Conservation (phyloP, 495 filamentous ascomycete species). For the Aspergillus affinis region DNA sequence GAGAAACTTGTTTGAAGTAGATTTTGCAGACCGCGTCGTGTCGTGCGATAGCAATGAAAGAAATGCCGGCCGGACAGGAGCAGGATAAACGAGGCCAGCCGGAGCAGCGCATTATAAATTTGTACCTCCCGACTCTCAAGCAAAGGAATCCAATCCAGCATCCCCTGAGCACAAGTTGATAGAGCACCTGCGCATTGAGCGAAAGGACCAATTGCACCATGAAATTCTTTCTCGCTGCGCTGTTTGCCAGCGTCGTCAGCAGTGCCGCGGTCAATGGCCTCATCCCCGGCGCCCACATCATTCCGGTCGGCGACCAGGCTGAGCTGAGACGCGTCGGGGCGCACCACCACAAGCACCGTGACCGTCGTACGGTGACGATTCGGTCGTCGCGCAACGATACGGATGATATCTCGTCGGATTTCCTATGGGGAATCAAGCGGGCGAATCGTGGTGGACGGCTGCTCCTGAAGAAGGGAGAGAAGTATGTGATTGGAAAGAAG, state of each 20-base stretch:
- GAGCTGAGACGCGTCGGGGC: conserved; percentile 29
- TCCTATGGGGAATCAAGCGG: conserved; percentile 48
- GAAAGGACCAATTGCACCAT: conserved; percentile 10
- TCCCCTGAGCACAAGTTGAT: background rate
- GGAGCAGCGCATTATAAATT: background rate
- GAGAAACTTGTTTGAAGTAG: conserved; percentile 26
- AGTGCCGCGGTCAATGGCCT: conserved; percentile 15
- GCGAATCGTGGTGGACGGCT: conserved; percentile 57
- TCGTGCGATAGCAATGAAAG: background rate
- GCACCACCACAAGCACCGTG: conserved; percentile 27
- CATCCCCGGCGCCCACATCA: conserved; percentile 30
- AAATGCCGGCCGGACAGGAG: background rate
- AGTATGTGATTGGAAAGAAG: conserved; percentile 56
- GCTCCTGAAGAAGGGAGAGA: conserved; percentile 48
- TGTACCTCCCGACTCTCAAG: background rate
- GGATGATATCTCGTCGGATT: conserved; percentile 55
- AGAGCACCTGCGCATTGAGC: background rate
- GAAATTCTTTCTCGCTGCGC: conserved; percentile 28
- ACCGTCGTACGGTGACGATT: conserved; percentile 49
- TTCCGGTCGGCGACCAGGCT: conserved; percentile 24
- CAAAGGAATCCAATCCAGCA: background rate
- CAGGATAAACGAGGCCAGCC: background rate
- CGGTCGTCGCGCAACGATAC: conserved; percentile 49
- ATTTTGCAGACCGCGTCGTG: background rate
- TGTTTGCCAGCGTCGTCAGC: conserved; percentile 26